Conservation (phyloP, 2,329 filamentous ascomycete genomes). For the Emericellopsis atlantica region DNA sequence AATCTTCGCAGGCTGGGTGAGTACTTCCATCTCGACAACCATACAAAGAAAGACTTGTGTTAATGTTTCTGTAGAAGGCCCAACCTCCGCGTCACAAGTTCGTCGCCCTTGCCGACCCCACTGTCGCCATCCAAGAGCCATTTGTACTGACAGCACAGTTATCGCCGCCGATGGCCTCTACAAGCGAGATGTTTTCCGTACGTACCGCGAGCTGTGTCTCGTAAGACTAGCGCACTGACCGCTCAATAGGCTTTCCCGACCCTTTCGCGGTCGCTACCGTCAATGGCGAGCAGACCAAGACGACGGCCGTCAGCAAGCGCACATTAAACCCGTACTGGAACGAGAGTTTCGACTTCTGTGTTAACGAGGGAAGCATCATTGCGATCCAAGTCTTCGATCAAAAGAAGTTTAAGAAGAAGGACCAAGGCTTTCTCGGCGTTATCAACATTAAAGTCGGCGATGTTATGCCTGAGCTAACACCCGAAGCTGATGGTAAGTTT, state of each 20-base stretch:
- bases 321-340: constrained; percentile 99
- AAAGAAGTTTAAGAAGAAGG: constrained; percentile 99
- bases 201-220: constrained; percentile 21
- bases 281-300: constrained; percentile 95
- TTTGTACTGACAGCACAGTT: constrained; percentile 40
- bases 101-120: constrained; percentile 18
- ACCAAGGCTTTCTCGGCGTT: constrained; percentile 93
- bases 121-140: constrained; percentile 3
- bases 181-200: constrained; percentile 99
- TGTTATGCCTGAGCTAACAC: constrained; percentile 71
- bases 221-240: constrained; percentile 8
- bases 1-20: constrained; percentile 2
- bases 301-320: constrained; percentile 93
- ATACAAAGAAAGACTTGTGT: too few species aligned
- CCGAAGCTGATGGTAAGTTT: constrained; percentile 76
- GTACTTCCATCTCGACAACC: neutral
- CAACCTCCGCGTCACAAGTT: constrained; percentile 91
- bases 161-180: constrained; percentile 97
- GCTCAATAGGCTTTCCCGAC: constrained; percentile 73
- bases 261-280: constrained; percentile 96
- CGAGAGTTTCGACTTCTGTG: constrained; percentile 91
- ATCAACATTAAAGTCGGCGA: constrained; percentile 95
- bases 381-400: constrained; percentile 99
- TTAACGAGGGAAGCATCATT: constrained; percentile 89
- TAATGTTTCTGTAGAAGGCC: constrained; percentile 43